Percentiles rank a stretch among this genome's conserved stretches.
Evolutionary conservation across 2,329 filamentous ascomycete species (phyloP).

Genomic region (Macrophomina pseudophaseolina): DNA sequence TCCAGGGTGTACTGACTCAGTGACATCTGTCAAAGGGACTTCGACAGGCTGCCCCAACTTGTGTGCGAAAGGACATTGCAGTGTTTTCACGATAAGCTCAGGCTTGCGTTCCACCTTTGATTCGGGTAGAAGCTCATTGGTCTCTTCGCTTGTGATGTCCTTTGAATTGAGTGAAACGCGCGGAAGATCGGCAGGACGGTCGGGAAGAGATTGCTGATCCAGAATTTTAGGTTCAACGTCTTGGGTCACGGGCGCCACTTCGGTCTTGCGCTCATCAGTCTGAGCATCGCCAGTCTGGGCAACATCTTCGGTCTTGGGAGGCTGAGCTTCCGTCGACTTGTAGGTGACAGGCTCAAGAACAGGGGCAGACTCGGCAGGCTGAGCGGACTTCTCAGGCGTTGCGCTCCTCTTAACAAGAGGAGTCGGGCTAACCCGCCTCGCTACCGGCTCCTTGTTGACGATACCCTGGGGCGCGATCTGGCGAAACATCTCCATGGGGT

Average conservation of each 20-base stretch:
- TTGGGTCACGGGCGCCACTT: neutral
- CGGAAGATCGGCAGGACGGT: neutral
- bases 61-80: neutral
- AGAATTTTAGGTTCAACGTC: neutral
- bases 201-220: slow-evolving; percentile 1
- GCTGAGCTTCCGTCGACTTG: neutral
- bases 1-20: neutral
- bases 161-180: slow-evolving; percentile 1
- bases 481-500: slow-evolving; percentile 69
- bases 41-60: neutral
- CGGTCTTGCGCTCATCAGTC: neutral
- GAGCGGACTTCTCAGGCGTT: neutral
- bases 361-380: neutral
- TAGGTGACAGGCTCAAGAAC: neutral
- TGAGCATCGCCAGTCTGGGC: neutral
- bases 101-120: slow-evolving; percentile 10
- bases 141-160: neutral
- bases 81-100: slow-evolving; percentile 1
- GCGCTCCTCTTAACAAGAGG: slow-evolving; percentile 32
- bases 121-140: neutral
- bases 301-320: neutral
- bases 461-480: slow-evolving; percentile 62
- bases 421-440: slow-evolving; percentile 37
- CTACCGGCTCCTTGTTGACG: slow-evolving; percentile 51
- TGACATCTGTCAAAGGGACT: neutral